Percentiles rank a stretch among this genome's conserved stretches.
phyloP scores from a whole-genome alignment of 2,329 filamentous ascomycete species.

The Thielaviopsis ethacetica region DNA sequence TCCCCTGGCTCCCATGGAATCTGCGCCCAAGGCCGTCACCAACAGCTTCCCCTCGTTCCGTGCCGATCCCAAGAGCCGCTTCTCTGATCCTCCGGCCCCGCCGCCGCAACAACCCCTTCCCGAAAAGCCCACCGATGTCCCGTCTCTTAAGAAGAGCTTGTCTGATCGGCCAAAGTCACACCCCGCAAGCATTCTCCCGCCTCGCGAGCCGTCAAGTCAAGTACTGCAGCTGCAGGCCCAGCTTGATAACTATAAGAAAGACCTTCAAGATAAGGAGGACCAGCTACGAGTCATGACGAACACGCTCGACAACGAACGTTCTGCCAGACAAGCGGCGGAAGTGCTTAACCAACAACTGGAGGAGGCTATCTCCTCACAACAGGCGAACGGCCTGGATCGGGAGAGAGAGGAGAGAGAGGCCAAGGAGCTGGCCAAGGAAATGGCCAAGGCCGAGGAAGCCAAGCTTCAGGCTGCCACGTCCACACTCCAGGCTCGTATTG shows the following conservation, averaged over 20 bases:
- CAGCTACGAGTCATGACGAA: conserved; percentile 43
- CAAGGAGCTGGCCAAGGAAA: conserved; percentile 22
- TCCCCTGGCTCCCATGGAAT: conserved; percentile 34
- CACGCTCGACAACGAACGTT: conserved; percentile 60
- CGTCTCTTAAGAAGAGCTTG: conserved; percentile 56
- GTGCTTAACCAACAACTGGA: conserved; percentile 58
- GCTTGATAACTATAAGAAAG: conserved; percentile 64
- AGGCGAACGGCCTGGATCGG: neutral
- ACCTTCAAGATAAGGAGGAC: conserved; percentile 42
- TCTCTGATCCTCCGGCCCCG: conserved; percentile 83
- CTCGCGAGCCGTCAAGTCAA: conserved; percentile 42
- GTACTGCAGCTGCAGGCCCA: conserved; percentile 81
- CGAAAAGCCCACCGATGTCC: conserved; percentile 65
- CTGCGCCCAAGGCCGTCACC: conserved; percentile 26
- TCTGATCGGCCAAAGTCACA: conserved; percentile 56
- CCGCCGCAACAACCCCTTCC: conserved; percentile 86
- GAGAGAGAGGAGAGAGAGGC: neutral
- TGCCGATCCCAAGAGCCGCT: conserved; percentile 63
- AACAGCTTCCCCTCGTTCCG: conserved; percentile 44
- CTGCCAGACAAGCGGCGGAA: conserved; percentile 70
- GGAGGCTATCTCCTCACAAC: conserved; percentile 20
- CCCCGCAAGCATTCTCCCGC: conserved; percentile 37
- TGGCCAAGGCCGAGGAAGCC: conserved; percentile 14
- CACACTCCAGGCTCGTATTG: conserved; percentile 49
- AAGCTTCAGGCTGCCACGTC: conserved; percentile 17